Evolutionary conservation across 306 rosid species (phyloP), one percentile per base, ranked within the genome.

Genomic region (Neltuma alba): DNA sequence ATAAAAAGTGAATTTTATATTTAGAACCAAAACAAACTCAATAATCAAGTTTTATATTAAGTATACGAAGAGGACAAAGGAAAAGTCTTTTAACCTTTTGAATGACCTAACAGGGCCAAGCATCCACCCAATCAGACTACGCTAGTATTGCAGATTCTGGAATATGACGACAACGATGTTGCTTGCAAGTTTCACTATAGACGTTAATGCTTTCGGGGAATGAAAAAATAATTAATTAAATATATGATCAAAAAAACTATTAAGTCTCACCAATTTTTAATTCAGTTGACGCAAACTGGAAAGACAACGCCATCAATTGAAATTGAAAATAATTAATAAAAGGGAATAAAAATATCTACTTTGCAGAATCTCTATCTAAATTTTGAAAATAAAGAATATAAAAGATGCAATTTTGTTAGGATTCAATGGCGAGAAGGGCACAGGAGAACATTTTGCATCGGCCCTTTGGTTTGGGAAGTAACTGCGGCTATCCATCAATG

Each of bases 401-500:
- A 52, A 48, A 2, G 60, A n/a, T n/a, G 60, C 28, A 52, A 21
- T 6, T 6, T 52, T 7, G 27, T 1, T 6, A 20, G 23, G 58
- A 50, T 5, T 20, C 3, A 45, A 45, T 15, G 52, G 41, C n/a
- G n/a, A n/a, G 41, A 7, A 37, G 41, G 9, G 41, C 9, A 37
- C 9, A 6, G 36, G 4, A 3, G 36, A 3, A 3, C 52, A 52
- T 20, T 50, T 52, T 52, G 25, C 8, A 18, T 20, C 7, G 7
- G 1, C 10, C 54, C 54, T 0, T n/a, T n/a, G n/a, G n/a, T n/a
- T n/a, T n/a, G n/a, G 2, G 55, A 18, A 48, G 23, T 1, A 15
- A 18, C 6, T 18, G 55, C 6, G 55, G 27, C 8, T 7, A 52
- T 6, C 16, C 54, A 16, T 20, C 58, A 52, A 91, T 83, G 7